Percentiles rank a stretch among this genome's conserved stretches.
Conservation (phyloP, 2,329 filamentous ascomycete genomes). For the Cercospora zeina region DNA sequence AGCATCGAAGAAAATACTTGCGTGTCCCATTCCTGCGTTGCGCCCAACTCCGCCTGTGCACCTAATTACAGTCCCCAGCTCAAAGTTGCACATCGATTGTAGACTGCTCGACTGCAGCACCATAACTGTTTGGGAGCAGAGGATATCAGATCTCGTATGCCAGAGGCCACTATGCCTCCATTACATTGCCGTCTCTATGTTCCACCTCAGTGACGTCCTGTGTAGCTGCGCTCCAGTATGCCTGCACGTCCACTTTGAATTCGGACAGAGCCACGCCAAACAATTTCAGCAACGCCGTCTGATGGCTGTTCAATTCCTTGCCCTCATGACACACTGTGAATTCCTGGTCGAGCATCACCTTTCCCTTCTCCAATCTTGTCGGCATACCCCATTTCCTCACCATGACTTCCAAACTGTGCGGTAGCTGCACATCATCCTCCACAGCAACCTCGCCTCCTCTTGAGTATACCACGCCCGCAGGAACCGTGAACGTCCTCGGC, state of each 20-base stretch:
- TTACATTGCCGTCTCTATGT: constrained; percentile 28
- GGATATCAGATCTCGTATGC: not conserved
- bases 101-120: not conserved
- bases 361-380: constrained; percentile 83
- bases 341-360: constrained; percentile 71
- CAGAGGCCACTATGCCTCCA: constrained; percentile 34
- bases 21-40: constrained; percentile 8
- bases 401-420: constrained; percentile 87
- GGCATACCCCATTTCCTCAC: constrained; percentile 87
- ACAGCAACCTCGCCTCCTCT: constrained; percentile 73
- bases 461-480: constrained; percentile 77
- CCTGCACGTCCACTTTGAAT: constrained; percentile 79
- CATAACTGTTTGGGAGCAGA: not conserved
- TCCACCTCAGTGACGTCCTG: constrained; percentile 41
- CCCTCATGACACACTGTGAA: constrained; percentile 84
- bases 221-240: constrained; percentile 47
- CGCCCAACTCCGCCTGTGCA: constrained; percentile 12
- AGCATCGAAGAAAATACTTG: constrained; percentile 25
- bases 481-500: constrained; percentile 74
- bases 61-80: not conserved
- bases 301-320: constrained; percentile 80
- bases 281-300: constrained; percentile 90
- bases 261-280: constrained; percentile 89
- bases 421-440: constrained; percentile 81
- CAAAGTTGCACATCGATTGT: not conserved